Base-by-base conservation (phyloP, 441 rosid species). In the Pelargonium cotyledonis region DNA sequence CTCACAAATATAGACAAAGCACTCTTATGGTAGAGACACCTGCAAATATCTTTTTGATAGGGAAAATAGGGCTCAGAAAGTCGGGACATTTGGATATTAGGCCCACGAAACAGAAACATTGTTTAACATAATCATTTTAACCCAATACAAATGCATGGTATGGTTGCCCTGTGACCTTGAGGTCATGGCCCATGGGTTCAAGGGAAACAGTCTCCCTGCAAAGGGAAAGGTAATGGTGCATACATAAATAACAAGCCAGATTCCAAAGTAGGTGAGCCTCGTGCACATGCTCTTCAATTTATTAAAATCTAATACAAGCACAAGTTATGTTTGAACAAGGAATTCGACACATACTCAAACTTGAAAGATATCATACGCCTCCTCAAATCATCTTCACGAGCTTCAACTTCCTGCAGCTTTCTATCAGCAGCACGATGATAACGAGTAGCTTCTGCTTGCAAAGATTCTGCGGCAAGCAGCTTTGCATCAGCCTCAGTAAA, bases 341-440 rank as follows among this genome's bases (percentile, higher is more conserved):
- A n/a, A 49, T 43, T 55, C 65, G 69, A 70, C 63, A 77, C 93
- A 67, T 87, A 94, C 99, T 90, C 96, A 35, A 82, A 75, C 73
- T 86, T 91, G 71, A 87, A 88, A 72, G 89, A 81, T 55, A 63
- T 70, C 53, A 83, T 84, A 43, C 83, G 87, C 61, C 88, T 82
- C 67, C 79, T 65, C 68, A 89, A 82, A 78, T 89, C 97, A 80
- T 82, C 91, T 81, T 95, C 97, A 73, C 94, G 89, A 62, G 85
- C 82, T 76, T 85, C 90, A 74, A 86, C 84, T 78, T 95, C 99
- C 74, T 79, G 85, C 72, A 95, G 86, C 73, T 88, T 91, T 80
- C 96, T 85, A 80, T 91, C 96, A 41, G 97, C 96, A 78, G 80
- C 65, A 40, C 86, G 90, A 67, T 81, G 95, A 78, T 73, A 79